phyloP scores from a whole-genome alignment of 257 asterid species.

The Solanum microdontum region DNA sequence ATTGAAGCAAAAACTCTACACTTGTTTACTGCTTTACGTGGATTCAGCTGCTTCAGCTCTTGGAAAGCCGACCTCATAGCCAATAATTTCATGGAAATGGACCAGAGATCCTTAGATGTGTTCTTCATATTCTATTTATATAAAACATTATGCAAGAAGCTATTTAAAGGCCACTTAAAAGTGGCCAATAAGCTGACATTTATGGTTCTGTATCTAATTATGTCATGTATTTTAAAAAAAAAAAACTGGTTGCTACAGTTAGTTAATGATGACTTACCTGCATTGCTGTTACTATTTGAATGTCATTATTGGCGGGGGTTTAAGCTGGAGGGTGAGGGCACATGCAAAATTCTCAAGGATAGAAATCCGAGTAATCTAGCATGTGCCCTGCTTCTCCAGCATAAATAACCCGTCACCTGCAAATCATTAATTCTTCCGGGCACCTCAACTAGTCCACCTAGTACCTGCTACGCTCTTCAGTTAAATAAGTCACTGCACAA shows the following conservation, averaged over 20 bases:
- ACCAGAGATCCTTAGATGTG: background rate
- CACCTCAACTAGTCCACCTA: background rate
- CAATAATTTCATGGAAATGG: background rate
- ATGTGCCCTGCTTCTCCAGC: conserved; percentile 33
- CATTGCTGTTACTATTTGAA: background rate
- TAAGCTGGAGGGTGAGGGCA: conserved; percentile 15
- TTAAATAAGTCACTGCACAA: background rate
- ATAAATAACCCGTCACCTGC: background rate
- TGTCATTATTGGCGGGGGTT: background rate
- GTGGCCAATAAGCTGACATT: background rate
- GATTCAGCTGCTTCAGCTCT: conserved; percentile 80
- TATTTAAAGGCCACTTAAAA: background rate
- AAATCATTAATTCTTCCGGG: background rate
- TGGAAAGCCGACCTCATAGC: conserved; percentile 20
- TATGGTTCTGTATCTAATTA: background rate
- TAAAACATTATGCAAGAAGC: background rate
- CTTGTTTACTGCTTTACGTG: conserved; percentile 62
- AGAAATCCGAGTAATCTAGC: background rate
- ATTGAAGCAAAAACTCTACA: conserved; percentile 69
- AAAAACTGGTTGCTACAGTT: background rate
- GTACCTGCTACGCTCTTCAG: background rate
- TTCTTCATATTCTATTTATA: background rate
- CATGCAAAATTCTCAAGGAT: conserved; percentile 9
- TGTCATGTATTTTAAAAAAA: background rate
- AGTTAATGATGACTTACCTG: background rate